A percentile compares a stretch with the other conserved stretches of the same genome.
Conservation (phyloP, 192 early-diverging fungal genomes). For the Irineochytrium annulatum region DNA sequence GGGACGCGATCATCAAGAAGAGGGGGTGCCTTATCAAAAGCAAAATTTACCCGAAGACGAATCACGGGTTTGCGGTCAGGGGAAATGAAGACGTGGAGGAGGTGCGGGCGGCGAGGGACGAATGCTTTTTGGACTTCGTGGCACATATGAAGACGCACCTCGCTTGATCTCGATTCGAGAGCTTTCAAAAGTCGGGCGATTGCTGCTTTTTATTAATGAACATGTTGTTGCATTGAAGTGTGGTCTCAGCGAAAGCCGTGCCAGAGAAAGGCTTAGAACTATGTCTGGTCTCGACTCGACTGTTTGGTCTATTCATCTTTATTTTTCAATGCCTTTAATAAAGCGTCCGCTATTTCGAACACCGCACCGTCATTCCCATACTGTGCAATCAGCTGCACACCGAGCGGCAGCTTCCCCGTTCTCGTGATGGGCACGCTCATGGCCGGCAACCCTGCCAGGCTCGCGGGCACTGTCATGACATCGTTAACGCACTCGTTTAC, state of each 20-base stretch:
- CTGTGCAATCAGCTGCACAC: slow-evolving; percentile 81
- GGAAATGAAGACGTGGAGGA: not conserved
- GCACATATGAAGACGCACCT: too few species aligned
- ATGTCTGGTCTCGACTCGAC: too few species aligned
- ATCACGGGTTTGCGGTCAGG: not conserved
- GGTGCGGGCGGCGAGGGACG: not conserved
- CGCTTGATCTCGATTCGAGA: too few species aligned
- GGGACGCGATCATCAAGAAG: not conserved
- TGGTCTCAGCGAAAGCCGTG: too few species aligned
- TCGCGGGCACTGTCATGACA: slow-evolving; percentile 85
- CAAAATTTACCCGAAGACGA: not conserved
- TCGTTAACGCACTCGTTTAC: slow-evolving; percentile 89
- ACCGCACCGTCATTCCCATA: slow-evolving; percentile 73
- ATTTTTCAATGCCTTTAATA: not conserved
- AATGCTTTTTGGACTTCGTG: not conserved
- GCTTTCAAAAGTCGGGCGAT: too few species aligned
- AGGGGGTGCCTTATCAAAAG: not conserved
- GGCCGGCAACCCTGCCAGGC: slow-evolving; percentile 68
- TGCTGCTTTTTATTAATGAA: too few species aligned
- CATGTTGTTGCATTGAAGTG: too few species aligned
- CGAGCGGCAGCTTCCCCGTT: slow-evolving; percentile 58
- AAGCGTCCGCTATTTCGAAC: slow-evolving; percentile 38
- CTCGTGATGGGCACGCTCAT: slow-evolving; percentile 27
- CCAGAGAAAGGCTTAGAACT: too few species aligned
- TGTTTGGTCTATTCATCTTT: too few species aligned